Evolutionary conservation across 495 filamentous ascomycete species (phyloP).

Genomic region (Parathielavia appendiculata): DNA sequence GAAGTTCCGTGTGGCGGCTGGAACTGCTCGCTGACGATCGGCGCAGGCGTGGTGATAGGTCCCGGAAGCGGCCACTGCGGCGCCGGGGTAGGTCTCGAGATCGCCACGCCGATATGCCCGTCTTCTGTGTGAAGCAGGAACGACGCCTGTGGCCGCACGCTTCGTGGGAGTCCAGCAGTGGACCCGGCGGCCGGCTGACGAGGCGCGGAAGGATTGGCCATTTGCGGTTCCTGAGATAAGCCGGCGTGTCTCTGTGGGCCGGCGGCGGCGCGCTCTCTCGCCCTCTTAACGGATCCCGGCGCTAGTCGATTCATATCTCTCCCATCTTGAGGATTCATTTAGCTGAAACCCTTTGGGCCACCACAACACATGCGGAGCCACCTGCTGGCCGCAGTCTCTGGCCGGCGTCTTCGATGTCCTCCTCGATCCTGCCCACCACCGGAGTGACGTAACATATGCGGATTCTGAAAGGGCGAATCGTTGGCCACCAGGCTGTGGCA

Average conservation of each 20-base stretch:
- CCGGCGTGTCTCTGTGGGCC: slow-evolving; percentile 25
- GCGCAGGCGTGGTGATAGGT: slow-evolving; percentile 38
- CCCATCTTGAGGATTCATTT: slow-evolving; percentile 51
- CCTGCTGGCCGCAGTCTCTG: slow-evolving; percentile 18
- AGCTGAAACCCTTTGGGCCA: slow-evolving; percentile 25
- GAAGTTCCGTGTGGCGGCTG: slow-evolving; percentile 48
- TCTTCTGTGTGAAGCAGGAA: slow-evolving; percentile 36
- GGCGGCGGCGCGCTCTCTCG: slow-evolving; percentile 41
- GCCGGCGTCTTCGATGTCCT: slow-evolving; percentile 19
- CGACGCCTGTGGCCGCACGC: slow-evolving; percentile 34
- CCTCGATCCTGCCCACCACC: slow-evolving; percentile 21
- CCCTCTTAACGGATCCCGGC: slow-evolving; percentile 43
- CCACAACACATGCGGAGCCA: slow-evolving; percentile 23
- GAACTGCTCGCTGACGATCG: slow-evolving; percentile 37
- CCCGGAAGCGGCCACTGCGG: slow-evolving; percentile 52
- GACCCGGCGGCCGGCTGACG: slow-evolving; percentile 29
- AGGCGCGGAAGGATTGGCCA: slow-evolving; percentile 46
- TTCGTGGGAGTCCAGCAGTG: slow-evolving; percentile 29
- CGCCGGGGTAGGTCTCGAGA: slow-evolving; percentile 49
- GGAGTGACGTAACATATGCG: slow-evolving; percentile 29
- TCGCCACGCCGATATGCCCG: slow-evolving; percentile 44
- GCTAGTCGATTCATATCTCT: slow-evolving; percentile 40
- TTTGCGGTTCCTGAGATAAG: slow-evolving; percentile 40
- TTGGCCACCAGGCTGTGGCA: slow-evolving; percentile 16
- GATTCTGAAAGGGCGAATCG: slow-evolving; percentile 16